Evolutionary conservation across 2,329 filamentous ascomycete genomes (phyloP), one percentile per base, ranked within the genome.

Genomic region (Dactylellina drechsleri): DNA sequence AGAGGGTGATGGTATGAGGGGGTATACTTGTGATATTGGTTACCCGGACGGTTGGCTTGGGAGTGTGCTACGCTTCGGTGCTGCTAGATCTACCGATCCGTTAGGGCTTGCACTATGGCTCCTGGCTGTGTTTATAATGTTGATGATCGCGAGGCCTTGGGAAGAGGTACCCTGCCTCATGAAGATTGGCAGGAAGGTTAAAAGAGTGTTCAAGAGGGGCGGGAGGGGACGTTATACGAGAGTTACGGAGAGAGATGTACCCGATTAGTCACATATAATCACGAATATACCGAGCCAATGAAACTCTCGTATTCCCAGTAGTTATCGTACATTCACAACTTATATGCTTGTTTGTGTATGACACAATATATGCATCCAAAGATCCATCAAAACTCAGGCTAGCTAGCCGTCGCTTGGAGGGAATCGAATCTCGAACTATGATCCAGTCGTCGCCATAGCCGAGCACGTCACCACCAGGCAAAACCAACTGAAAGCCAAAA

Each of bases 21-120:
- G 47, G 36, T 68, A 75, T 60, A 16, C 41, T 0, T 75, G 71
- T 40, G 71, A 75, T 43, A 31, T 54, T 8, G 71, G 71, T 7
- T 75, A 59, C 47, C 71, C 72, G 54, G 66, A 70, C 28, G 72
- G 65, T n/a, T 66, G 47, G 47, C 60, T 60, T 54, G 72, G 72
- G 6, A 40, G 36, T 10, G 45, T 71, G 26, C 50, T 53, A 50
- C 41, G 72, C 36, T 71, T 66, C 26, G 56, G 59, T n/a, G 60
- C 72, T 13, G 72, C 65, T 28, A 54, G 72, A 36, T 65, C 72
- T 16, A 54, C 72, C 1, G 72, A 76, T 58, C 72, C 72, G 36
- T 36, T 56, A 49, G 72, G 72, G 13, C 36, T 76, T 26, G 52
- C 50, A 13, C 20, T 70, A 36, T 76, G 72, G 72, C 26, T 70